These are phyloP conservation scores for Hepatocystis sp. DNA, from an alignment of 169 alveolate species.

Conservation along the genomic window DNA sequence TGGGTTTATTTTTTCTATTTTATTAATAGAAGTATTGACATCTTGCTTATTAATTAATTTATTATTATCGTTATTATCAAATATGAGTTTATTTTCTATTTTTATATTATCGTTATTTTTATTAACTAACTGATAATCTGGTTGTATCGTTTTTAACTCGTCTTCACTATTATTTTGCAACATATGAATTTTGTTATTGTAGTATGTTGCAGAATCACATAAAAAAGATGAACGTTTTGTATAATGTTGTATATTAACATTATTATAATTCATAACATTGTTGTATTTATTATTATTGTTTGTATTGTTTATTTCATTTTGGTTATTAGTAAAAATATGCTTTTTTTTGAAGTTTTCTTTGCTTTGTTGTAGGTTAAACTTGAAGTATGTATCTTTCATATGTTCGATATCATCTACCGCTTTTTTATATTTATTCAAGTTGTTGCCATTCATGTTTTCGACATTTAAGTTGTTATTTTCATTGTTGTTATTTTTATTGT, in stretches of 20 bases:
- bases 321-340: conserved; percentile 6
- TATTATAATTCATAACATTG: neutral
- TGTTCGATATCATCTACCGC: conserved; percentile 3
- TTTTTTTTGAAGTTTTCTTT: neutral
- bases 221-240: neutral
- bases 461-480: no score
- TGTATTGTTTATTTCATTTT: conserved; percentile 7
- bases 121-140: neutral
- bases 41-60: neutral
- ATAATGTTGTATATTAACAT: conserved; percentile 8
- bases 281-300: neutral
- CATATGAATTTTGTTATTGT: conserved; percentile 7
- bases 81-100: conserved; percentile 9
- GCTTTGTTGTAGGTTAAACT: conserved; percentile 7
- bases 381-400: neutral
- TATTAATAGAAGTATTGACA: conserved; percentile 14
- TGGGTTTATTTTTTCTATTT: conserved; percentile 14
- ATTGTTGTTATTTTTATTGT: no score
- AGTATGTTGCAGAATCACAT: conserved; percentile 5
- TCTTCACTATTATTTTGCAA: neutral
- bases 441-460: conserved; percentile 4
- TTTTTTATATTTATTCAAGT: conserved; percentile 22
- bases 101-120: conserved; percentile 11
- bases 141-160: conserved; percentile 1
- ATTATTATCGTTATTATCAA: conserved; percentile 8